Conservation (phyloP, 495 filamentous ascomycete species). For the Penicillium daleae region DNA sequence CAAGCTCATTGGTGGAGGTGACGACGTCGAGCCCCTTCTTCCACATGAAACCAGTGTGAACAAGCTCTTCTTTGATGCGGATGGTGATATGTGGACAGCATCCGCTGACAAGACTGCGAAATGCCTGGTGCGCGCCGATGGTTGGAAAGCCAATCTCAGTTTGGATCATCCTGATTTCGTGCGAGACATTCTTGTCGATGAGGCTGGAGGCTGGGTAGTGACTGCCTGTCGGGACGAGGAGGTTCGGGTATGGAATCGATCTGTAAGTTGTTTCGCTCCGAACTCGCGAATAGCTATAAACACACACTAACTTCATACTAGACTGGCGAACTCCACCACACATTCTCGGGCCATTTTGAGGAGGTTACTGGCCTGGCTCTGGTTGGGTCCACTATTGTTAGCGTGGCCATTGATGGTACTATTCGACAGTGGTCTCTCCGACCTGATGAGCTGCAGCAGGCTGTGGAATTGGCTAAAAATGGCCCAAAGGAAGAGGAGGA, state of each 20-base stretch:
- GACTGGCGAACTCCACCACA: slow-evolving; percentile 74
- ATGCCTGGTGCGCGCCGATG: slow-evolving; percentile 66
- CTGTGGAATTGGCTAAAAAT: slow-evolving; percentile 60
- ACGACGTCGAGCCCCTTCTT: slow-evolving; percentile 62
- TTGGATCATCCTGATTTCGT: slow-evolving; percentile 88
- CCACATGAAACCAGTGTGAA: slow-evolving; percentile 92
- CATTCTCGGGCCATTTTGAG: slow-evolving; percentile 85
- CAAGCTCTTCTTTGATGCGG: slow-evolving; percentile 71
- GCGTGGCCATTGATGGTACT: slow-evolving; percentile 87
- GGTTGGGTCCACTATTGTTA: slow-evolving; percentile 65
- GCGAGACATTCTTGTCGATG: slow-evolving; percentile 73
- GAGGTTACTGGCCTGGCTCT: slow-evolving; percentile 83
- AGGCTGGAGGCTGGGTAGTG: slow-evolving; percentile 76
- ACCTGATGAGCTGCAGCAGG: slow-evolving; percentile 63
- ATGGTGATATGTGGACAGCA: slow-evolving; percentile 86
- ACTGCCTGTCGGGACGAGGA: slow-evolving; percentile 92
- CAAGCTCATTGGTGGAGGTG: slow-evolving; percentile 46
- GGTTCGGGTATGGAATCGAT: slow-evolving; percentile 83
- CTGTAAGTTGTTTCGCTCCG: slow-evolving; percentile 39
- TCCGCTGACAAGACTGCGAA: slow-evolving; percentile 84
- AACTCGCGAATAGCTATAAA: neutral
- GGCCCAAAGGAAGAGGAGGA: slow-evolving; percentile 53
- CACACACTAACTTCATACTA: slow-evolving; percentile 30
- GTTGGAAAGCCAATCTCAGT: slow-evolving; percentile 70
- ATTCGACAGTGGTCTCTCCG: slow-evolving; percentile 78